These are phyloP conservation scores for Helotiales sp. DNA, from an alignment of 2,329 filamentous ascomycete species.

Conservation along the genomic window DNA sequence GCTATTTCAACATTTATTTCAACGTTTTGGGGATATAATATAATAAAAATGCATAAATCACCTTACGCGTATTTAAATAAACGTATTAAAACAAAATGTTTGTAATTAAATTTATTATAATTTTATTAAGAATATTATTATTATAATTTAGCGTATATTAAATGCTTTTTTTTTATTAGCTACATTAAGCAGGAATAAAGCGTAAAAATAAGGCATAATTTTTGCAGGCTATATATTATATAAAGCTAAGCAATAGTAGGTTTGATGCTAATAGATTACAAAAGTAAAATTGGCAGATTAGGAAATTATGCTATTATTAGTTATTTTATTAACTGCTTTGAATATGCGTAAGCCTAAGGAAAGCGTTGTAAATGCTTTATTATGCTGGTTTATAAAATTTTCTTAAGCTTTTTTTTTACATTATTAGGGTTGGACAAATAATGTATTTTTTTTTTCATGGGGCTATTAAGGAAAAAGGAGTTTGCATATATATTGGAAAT, in stretches of 20 bases:
- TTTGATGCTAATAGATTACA: slow-evolving; percentile 15
- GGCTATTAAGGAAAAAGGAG: slow-evolving; percentile 3
- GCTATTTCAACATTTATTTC: slow-evolving; percentile 16
- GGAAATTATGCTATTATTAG: slow-evolving; percentile 15
- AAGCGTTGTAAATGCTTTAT: slow-evolving; percentile 18
- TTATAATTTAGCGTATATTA: slow-evolving; percentile 1
- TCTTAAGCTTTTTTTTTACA: slow-evolving; percentile 15
- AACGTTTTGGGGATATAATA: slow-evolving; percentile 16
- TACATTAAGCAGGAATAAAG: slow-evolving; percentile 15
- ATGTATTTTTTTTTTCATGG: slow-evolving; percentile 14
- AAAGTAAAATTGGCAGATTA: slow-evolving; percentile 18
- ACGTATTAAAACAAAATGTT: slow-evolving; percentile 21
- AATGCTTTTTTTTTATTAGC: slow-evolving; percentile 8
- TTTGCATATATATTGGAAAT: slow-evolving; percentile 22
- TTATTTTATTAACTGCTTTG: slow-evolving; percentile 17
- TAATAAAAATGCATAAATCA: slow-evolving; percentile 16
- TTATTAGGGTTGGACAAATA: slow-evolving; percentile 18
- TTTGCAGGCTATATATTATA: slow-evolving; percentile 10
- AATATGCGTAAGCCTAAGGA: slow-evolving; percentile 20
- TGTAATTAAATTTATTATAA: slow-evolving; percentile 18
- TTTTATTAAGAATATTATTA: slow-evolving; percentile 20
- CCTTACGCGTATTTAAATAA: slow-evolving; percentile 6
- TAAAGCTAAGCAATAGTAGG: slow-evolving; percentile 18
- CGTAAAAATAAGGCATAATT: slow-evolving; percentile 15
- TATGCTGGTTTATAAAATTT: slow-evolving; percentile 20